Evolutionary conservation across 768 basidiomycete genomes (phyloP).

Genomic region (Stropharia rugosoannulata): DNA sequence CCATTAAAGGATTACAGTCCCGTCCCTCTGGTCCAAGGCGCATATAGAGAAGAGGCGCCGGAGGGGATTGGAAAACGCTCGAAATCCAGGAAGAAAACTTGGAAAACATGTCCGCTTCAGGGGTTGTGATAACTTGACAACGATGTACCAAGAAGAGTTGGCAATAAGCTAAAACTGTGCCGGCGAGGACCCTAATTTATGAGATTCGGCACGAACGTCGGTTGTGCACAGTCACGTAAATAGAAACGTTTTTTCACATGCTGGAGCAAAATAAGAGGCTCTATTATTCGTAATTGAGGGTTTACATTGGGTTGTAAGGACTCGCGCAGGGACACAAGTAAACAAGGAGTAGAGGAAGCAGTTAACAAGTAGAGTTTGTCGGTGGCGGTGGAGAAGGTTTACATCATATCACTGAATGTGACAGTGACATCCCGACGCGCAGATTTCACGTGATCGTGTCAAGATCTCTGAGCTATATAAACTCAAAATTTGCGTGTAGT

Average conservation of each 20-base stretch:
- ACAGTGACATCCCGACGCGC: not conserved
- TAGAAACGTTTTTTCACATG: not conserved
- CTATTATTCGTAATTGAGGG: not conserved
- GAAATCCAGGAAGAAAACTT: slow-evolving; percentile 29
- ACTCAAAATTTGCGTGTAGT: slow-evolving; percentile 7
- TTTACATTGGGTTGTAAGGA: too few species aligned
- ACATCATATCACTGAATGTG: not conserved
- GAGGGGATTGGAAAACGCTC: slow-evolving; percentile 12
- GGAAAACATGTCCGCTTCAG: slow-evolving; percentile 25
- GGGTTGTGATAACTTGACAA: not conserved
- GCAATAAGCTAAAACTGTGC: too few species aligned
- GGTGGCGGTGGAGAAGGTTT: not conserved
- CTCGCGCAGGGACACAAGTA: too few species aligned
- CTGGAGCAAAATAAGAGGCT: not conserved
- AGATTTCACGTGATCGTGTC: slow-evolving; percentile 1
- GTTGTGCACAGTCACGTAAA: not conserved
- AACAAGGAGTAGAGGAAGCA: too few species aligned
- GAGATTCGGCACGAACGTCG: not conserved
- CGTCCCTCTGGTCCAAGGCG: slow-evolving; percentile 50
- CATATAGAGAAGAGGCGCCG: slow-evolving; percentile 53
- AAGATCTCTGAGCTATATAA: slow-evolving; percentile 9
- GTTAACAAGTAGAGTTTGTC: not conserved
- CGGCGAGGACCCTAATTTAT: too few species aligned
- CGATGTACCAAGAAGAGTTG: not conserved
- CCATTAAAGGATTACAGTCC: slow-evolving; percentile 66